These are phyloP conservation scores for Trichoderma erinaceum DNA, from an alignment of 495 filamentous ascomycete species.

Conservation along the genomic window DNA sequence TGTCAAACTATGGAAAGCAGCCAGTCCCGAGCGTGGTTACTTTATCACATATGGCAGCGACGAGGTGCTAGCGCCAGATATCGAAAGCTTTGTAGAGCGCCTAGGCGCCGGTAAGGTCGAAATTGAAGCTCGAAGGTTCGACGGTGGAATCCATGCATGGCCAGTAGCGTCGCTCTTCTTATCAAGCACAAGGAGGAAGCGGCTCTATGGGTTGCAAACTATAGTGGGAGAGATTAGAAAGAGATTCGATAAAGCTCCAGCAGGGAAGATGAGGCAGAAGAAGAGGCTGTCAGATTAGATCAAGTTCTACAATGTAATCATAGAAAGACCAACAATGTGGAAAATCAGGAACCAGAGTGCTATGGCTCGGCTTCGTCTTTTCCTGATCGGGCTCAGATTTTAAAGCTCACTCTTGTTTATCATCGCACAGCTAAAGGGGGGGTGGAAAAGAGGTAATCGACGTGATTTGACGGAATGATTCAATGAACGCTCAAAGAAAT, in stretches of 20 bases:
- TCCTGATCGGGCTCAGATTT: slow-evolving; percentile 9
- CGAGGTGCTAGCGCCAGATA: slow-evolving; percentile 64
- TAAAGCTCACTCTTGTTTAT: slow-evolving; percentile 17
- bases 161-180: slow-evolving; percentile 67
- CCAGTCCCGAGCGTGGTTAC: slow-evolving; percentile 53
- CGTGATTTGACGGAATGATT: neutral
- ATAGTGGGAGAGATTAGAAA: slow-evolving; percentile 48
- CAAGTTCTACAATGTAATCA: slow-evolving; percentile 31
- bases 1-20: slow-evolving; percentile 53
- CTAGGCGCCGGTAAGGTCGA: slow-evolving; percentile 41
- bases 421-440: slow-evolving; percentile 4
- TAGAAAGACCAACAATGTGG: neutral
- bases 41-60: slow-evolving; percentile 61
- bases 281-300: slow-evolving; percentile 47
- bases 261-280: slow-evolving; percentile 2
- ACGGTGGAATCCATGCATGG: slow-evolving; percentile 70
- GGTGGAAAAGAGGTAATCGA: neutral
- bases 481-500: neutral
- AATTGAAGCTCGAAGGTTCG: slow-evolving; percentile 45
- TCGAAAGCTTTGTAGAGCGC: slow-evolving; percentile 44
- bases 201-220: slow-evolving; percentile 50
- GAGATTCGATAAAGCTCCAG: slow-evolving; percentile 20
- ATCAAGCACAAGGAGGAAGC: slow-evolving; percentile 45
- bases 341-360: slow-evolving; percentile 35
- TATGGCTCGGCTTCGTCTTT: slow-evolving; percentile 38